A percentile compares a stretch with the other conserved stretches of the same genome.
These are phyloP conservation scores for Xanthoparmelia taractica DNA, from an alignment of 495 filamentous ascomycete genomes.

Conservation along the genomic window DNA sequence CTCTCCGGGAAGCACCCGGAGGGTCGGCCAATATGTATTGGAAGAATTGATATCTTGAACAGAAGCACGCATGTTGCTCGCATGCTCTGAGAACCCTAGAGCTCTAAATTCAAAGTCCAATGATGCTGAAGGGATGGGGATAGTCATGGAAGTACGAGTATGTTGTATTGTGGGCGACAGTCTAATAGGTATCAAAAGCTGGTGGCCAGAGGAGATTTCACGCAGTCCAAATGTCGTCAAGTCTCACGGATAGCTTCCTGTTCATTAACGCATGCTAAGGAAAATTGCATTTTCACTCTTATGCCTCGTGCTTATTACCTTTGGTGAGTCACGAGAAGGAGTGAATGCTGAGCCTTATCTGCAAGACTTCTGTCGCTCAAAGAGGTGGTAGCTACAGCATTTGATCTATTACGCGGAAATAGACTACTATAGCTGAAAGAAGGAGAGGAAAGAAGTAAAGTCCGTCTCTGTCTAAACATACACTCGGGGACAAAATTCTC, in stretches of 20 bases:
- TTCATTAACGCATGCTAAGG: no score
- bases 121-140: neutral
- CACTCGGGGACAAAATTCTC: no score
- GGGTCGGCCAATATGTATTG: neutral
- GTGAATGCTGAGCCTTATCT: neutral
- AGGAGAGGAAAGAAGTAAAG: no score
- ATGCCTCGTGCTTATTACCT: no score
- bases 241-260: no score
- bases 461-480: no score
- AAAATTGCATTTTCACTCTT: neutral
- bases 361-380: no score
- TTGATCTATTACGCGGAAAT: no score
- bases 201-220: neutral
- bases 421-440: no score
- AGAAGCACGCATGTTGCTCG: neutral
- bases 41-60: neutral
- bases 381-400: no score
- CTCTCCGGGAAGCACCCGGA: conserved; percentile 8
- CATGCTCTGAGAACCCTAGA: neutral
- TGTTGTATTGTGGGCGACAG: neutral
- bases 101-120: neutral
- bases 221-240: no score
- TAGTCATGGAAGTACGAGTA: neutral
- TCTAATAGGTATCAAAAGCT: neutral
- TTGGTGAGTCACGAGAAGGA: neutral